phyloP scores from a whole-genome alignment of 257 asterid species.

The Solanum bulbocastanum region DNA sequence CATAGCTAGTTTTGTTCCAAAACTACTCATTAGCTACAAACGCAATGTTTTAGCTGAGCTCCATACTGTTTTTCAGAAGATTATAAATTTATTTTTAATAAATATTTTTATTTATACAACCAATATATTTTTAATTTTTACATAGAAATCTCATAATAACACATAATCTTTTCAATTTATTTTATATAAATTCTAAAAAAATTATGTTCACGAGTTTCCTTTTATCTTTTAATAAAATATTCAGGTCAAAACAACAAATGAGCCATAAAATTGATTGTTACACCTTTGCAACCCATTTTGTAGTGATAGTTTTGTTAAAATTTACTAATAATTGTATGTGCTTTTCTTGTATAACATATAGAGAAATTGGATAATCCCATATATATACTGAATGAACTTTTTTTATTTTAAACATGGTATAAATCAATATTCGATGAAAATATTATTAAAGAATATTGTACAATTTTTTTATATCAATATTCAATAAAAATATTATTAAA shows the following conservation, averaged over 20 bases:
- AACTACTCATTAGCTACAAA: neutral
- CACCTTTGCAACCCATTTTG: neutral
- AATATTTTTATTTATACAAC: neutral
- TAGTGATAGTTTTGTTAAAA: neutral
- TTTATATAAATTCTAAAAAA: neutral
- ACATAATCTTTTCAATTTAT: neutral
- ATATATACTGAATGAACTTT: too few species aligned
- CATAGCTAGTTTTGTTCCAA: slow-evolving; percentile 28
- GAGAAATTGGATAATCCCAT: too few species aligned
- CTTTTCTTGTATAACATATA: neutral
- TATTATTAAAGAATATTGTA: too few species aligned
- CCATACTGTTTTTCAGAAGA: neutral
- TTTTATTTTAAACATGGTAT: too few species aligned
- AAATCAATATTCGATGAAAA: too few species aligned
- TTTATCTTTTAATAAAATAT: neutral
- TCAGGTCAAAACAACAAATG: neutral
- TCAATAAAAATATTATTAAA: too few species aligned
- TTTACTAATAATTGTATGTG: neutral
- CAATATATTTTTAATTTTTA: neutral
- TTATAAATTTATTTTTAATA: neutral
- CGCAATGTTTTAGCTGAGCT: neutral
- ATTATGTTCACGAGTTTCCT: neutral
- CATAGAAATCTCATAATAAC: neutral
- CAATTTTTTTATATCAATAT: too few species aligned
- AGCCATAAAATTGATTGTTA: neutral